Base-by-base conservation (phyloP, 768 basidiomycete genomes). In the Russula griseocarnosa region DNA sequence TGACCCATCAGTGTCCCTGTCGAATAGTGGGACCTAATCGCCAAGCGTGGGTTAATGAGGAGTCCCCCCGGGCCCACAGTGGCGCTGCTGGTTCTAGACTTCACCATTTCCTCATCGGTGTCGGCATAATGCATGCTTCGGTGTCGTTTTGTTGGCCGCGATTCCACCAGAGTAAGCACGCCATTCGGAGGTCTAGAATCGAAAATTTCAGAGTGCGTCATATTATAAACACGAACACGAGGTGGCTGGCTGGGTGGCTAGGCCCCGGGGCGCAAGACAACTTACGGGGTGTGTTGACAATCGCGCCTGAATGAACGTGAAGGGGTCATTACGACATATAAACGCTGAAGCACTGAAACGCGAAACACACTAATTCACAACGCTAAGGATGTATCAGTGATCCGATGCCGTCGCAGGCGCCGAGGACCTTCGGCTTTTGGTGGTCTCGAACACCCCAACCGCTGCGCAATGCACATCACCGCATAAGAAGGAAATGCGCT, bases 221-320 rank as follows among this genome's bases (percentile, higher is more conserved):
- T 24, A 63, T 16, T 18, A 40, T 16, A 40, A 40, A 40, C 13
- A 34, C 36, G 8, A 32, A 40, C 46, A 60, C 50, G 40, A 46
- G 47, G 28, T 26, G 7, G 3, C 26, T 0, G 34, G 34, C 34
- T 2, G 34, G 10, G 10, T 2, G 32, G 32, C 32, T 10, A 10
- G 32, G 1, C 20, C 42, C n/a, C 14, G 14, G 11, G 16, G 20
- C 11, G 22, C 32, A 7, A 64, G 24, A 9, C 11, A 78, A 78
- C 89, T 72, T 71, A 88, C 88, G 96, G 94, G 6, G 96, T 97
- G 96, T 97, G 72, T 97, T 96, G 54, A 99, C 96, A 67, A 99
- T 98, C 16, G 96, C 96, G 70, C 86, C 85, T 86, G 57, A 47
- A 66, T 86, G 57, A 47, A 66, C 46, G 24, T 68, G 40, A 22